Conservation (phyloP, 2,329 filamentous ascomycete genomes). For the Zymoseptoria ardabiliae region DNA sequence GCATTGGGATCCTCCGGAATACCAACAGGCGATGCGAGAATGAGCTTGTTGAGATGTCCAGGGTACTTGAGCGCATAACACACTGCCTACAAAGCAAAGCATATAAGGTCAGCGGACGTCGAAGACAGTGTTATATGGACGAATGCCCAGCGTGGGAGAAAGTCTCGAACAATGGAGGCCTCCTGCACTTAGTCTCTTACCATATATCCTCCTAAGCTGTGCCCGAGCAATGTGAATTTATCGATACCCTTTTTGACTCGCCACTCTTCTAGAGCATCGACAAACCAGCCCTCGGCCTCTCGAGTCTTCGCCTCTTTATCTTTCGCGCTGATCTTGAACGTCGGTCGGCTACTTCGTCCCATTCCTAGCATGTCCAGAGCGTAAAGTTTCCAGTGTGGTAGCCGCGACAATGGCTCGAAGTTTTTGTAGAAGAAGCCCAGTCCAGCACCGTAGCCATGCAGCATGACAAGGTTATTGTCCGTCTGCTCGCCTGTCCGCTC, state of each 20-base stretch:
- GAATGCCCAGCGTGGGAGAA: too few species aligned
- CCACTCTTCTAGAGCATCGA: constrained; percentile 96
- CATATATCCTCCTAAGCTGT: constrained; percentile 91
- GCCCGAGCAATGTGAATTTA: constrained; percentile 84
- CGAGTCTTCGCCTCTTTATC: constrained; percentile 69
- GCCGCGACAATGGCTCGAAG: constrained; percentile 76
- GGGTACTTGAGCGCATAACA: constrained; percentile 97
- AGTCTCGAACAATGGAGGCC: too few species aligned
- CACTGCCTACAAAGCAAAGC: too few species aligned
- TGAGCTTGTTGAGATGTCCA: constrained; percentile 87
- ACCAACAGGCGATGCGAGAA: constrained; percentile 87
- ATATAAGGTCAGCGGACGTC: too few species aligned
- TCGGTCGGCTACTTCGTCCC: constrained; percentile 77
- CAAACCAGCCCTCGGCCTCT: constrained; percentile 92
- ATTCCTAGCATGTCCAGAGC: constrained; percentile 93
- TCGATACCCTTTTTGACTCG: constrained; percentile 81
- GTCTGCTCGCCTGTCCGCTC: constrained; percentile 71
- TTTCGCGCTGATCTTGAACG: constrained; percentile 77
- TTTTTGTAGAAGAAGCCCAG: constrained; percentile 99
- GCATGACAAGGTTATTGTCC: constrained; percentile 84
- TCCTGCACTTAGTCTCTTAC: too few species aligned
- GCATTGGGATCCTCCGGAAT: constrained; percentile 93
- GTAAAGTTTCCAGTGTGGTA: constrained; percentile 78
- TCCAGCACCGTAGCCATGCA: constrained; percentile 94
- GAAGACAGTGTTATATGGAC: too few species aligned